A percentile compares a stretch with the other conserved stretches of the same genome.
phyloP scores from a whole-genome alignment of 75 land plant genomes.

The Picea glauca region DNA sequence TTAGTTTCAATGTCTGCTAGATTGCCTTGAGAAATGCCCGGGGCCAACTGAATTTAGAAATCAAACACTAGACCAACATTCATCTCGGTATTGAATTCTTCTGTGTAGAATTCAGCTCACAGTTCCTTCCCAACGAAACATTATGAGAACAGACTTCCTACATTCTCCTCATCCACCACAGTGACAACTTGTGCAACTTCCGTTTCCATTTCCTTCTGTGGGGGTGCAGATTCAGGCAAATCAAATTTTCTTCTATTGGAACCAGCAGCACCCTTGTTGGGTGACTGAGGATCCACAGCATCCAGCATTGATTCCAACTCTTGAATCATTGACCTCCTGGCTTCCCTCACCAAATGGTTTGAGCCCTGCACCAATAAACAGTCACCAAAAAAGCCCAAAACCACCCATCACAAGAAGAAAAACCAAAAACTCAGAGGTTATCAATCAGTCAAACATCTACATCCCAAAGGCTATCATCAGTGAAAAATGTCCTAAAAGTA shows the following conservation, averaged over 20 bases:
- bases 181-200: slow-evolving; percentile 60
- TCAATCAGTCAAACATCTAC: not conserved
- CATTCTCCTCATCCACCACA: slow-evolving; percentile 33
- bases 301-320: slow-evolving; percentile 79
- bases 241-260: slow-evolving; percentile 56
- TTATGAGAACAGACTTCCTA: not conserved
- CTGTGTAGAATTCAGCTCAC: not conserved
- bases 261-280: slow-evolving; percentile 28
- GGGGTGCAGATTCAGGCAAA: slow-evolving; percentile 26
- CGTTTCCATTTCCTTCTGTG: slow-evolving; percentile 43
- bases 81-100: not conserved
- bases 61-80: not conserved
- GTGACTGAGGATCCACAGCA: slow-evolving; percentile 66
- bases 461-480: no score
- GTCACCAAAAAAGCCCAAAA: not conserved
- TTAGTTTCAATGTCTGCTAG: not conserved
- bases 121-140: slow-evolving; percentile 1
- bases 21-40: not conserved
- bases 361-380: slow-evolving; percentile 30
- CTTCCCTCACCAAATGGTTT: slow-evolving; percentile 58
- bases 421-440: not conserved
- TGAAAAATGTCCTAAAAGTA: not conserved
- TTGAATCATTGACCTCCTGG: slow-evolving; percentile 63
- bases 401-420: not conserved
- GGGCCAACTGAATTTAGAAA: not conserved